Evolutionary conservation across 495 filamentous ascomycete species (phyloP).

Genomic region (Articulospora tetracladia): DNA sequence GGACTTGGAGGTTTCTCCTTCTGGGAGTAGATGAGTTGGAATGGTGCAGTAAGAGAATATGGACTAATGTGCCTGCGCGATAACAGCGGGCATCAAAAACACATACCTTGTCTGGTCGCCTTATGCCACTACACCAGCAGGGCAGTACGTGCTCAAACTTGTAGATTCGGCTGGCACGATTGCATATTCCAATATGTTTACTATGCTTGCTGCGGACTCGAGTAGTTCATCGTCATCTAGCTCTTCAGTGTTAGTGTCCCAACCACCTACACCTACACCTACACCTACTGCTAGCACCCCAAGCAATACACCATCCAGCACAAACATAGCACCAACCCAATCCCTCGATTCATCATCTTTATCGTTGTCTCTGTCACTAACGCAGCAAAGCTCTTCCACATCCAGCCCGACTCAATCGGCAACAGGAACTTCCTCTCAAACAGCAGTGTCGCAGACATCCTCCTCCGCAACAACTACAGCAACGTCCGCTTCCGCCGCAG

Average conservation of each 20-base stretch:
- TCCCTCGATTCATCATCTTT: no score
- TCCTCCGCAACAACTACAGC: neutral
- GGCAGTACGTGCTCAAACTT: neutral
- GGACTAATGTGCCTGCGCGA: neutral
- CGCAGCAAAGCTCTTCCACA: neutral
- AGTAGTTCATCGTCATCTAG: neutral
- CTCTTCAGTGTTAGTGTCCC: neutral
- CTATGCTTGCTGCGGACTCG: neutral
- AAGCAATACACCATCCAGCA: neutral
- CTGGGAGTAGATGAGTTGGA: no score
- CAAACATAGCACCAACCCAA: neutral
- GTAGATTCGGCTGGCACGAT: neutral
- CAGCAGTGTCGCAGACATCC: neutral
- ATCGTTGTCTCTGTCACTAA: neutral
- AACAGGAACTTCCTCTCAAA: neutral
- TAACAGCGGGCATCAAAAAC: neutral
- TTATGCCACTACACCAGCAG: neutral
- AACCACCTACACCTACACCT: neutral
- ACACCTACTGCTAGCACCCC: neutral
- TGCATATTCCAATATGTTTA: constrained; percentile 1
- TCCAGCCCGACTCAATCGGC: neutral
- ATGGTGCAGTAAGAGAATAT: neutral
- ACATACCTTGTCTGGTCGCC: neutral
- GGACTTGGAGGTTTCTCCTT: no score
- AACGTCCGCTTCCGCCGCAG: neutral